Evolutionary conservation across 2,329 filamentous ascomycete genomes (phyloP).

Genomic region (Colletotrichum cordylinicola): DNA sequence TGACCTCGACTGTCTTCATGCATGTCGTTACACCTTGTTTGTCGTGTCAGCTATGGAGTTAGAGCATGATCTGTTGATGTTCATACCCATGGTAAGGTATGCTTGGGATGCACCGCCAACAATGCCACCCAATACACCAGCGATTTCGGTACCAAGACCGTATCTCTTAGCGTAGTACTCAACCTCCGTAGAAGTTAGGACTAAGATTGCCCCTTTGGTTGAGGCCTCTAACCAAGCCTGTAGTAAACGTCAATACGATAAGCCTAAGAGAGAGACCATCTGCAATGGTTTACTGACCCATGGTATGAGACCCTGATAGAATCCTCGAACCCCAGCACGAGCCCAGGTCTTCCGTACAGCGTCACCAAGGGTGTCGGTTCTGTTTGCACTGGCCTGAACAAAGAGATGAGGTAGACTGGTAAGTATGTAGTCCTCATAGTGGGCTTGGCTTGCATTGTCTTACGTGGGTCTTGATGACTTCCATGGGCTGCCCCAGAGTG

Average conservation of each 20-base stretch:
- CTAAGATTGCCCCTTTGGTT: neutral
- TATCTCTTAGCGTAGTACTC: neutral
- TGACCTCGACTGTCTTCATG: slow-evolving; percentile 22
- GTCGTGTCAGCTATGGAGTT: neutral
- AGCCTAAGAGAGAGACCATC: neutral
- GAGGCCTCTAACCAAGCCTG: slow-evolving; percentile 19
- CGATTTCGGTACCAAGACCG: neutral
- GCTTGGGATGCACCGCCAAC: slow-evolving; percentile 19
- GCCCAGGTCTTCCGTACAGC: slow-evolving; percentile 16
- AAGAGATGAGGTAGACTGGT: neutral
- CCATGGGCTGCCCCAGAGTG: slow-evolving; percentile 21
- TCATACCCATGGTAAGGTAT: slow-evolving; percentile 18
- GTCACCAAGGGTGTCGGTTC: neutral
- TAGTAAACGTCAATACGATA: neutral
- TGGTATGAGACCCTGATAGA: slow-evolving; percentile 23
- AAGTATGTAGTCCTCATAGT: neutral
- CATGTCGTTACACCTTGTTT: slow-evolving; percentile 15
- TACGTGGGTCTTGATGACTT: slow-evolving; percentile 23
- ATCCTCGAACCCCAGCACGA: slow-evolving; percentile 7
- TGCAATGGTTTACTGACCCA: neutral
- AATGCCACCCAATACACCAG: slow-evolving; percentile 17
- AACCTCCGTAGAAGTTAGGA: neutral
- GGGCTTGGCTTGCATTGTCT: neutral
- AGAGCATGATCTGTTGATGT: too few relatives aligned
- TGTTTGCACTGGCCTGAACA: neutral